Base-by-base conservation (phyloP, 2,329 filamentous ascomycete genomes). In the Aspergillus sp. region DNA sequence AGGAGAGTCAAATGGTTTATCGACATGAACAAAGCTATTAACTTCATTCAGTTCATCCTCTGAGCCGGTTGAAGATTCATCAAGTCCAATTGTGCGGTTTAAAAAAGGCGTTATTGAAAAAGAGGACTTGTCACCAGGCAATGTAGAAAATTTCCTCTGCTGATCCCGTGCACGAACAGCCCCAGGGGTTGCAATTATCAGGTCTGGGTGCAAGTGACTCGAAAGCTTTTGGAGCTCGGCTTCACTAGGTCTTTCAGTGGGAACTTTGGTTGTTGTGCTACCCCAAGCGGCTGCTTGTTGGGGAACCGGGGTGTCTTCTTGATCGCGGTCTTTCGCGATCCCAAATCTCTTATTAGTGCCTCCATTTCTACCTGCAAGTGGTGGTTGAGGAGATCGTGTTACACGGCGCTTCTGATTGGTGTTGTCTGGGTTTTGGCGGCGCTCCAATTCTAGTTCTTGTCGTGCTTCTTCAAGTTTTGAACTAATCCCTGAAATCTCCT, bases 81-180 rank as follows among this genome's bases (percentile, higher is more conserved):
- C 75, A 14, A 88, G 77, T 62, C 80, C 87, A 60, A 82, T 86
- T 25, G 85, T 88, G 51, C 88, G 86, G 73, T 93, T 96, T 60
- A 98, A 81, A 79, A 96, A 97, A 0, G 93, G 93, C 0, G 93
- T 98, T 62, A 97, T 91, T 4, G 92, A 96, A 74, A 98, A 97
- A 3, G 84, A 87, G 0, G 93, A 97, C 74, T 96, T 97, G 69
- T 96, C 91, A 31, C 90, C 91, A 5, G 90, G 79, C 55, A 86
- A 77, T 1, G 84, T 82, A 39, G 84, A 82, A 19, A 86, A 83
- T 27, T 79, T 73, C 48, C 79, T 82, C 55, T 81, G 78, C 70
- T 86, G 87, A 73, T 87, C 89, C 21, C 77, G 74, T 47, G 71
- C 63, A 39, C 71, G 68, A 45, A 77, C 70, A 46, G 79, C 78